Evolutionary conservation across 495 filamentous ascomycete genomes (phyloP).

Genomic region (Talaromyces trachyspermus): DNA sequence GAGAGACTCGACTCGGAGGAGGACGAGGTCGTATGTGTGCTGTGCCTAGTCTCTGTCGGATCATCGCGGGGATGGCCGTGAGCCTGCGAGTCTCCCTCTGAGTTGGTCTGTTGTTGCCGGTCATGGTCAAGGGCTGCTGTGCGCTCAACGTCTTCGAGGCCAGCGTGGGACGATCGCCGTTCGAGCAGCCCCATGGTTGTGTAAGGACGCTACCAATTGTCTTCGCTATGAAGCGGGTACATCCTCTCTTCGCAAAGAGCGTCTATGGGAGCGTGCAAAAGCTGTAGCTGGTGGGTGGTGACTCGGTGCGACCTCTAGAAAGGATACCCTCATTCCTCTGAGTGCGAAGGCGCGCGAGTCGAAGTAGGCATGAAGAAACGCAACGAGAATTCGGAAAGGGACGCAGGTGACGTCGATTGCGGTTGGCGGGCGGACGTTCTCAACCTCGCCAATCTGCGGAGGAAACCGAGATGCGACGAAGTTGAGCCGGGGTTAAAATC

Average conservation of each 20-base stretch:
- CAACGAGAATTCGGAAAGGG: constrained; percentile 1
- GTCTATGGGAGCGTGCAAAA: background rate
- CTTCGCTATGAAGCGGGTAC: background rate
- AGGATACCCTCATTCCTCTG: constrained; percentile 6
- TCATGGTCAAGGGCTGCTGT: background rate
- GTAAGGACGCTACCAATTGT: constrained; percentile 5
- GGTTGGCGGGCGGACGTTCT: constrained; percentile 1
- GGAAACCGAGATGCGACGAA: background rate
- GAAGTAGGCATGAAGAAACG: background rate
- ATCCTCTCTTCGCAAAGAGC: background rate
- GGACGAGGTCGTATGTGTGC: background rate
- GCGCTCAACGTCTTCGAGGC: constrained; percentile 8
- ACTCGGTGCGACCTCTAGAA: background rate
- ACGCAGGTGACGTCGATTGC: constrained; percentile 4
- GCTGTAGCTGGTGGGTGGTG: background rate
- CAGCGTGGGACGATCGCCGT: constrained; percentile 19
- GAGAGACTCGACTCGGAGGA: constrained; percentile 5
- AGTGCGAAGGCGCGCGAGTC: background rate
- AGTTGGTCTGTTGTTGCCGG: constrained; percentile 12
- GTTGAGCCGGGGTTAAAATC: background rate
- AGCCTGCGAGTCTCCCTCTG: constrained; percentile 19
- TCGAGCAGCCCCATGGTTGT: constrained; percentile 16
- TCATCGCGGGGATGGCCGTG: constrained; percentile 13
- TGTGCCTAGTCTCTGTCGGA: too few species aligned
- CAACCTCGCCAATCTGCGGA: too few species aligned